A percentile compares a stretch with the other conserved stretches of the same genome.
These are phyloP conservation scores for Corallochytrium limacisporum DNA, from an alignment of 78 protist species.

Conservation along the genomic window DNA sequence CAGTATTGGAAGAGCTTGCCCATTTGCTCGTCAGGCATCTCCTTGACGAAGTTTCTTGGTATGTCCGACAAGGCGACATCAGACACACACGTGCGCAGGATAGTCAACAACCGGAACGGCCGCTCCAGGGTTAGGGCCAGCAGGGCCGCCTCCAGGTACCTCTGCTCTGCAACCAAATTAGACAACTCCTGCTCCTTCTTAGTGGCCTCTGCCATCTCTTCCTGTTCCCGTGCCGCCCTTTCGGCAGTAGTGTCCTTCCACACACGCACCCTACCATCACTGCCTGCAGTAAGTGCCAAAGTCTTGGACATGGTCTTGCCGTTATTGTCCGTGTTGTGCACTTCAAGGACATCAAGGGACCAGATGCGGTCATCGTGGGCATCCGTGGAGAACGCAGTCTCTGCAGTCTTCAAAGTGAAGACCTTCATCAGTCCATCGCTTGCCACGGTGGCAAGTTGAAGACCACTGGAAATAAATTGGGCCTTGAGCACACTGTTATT, in stretches of 20 bases:
- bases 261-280: constrained; percentile 38
- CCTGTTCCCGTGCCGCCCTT: constrained; percentile 10
- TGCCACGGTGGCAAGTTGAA: constrained; percentile 58
- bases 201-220: not conserved
- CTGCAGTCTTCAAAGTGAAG: constrained; percentile 69
- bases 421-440: constrained; percentile 72
- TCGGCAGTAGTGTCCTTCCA: constrained; percentile 50
- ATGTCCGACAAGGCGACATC: not conserved
- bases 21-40: constrained; percentile 4
- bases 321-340: not conserved
- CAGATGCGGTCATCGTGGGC: constrained; percentile 69
- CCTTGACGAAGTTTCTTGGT: not conserved
- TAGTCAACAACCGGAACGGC: constrained; percentile 30
- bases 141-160: constrained; percentile 17
- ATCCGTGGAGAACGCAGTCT: constrained; percentile 69
- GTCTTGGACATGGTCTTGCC: constrained; percentile 21
- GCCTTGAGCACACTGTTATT: constrained; percentile 44
- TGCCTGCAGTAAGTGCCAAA: constrained; percentile 55
- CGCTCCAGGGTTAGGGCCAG: constrained; percentile 53
- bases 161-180: constrained; percentile 19
- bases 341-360: too few relatives aligned
- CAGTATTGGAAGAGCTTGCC: constrained; percentile 28
- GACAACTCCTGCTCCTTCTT: constrained; percentile 18
- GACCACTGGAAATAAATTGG: constrained; percentile 44
- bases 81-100: constrained; percentile 7